A percentile compares a stretch with the other conserved stretches of the same genome.
Evolutionary conservation across 257 asterid species (phyloP).

Genomic region (Solanum lycopersicoides): DNA sequence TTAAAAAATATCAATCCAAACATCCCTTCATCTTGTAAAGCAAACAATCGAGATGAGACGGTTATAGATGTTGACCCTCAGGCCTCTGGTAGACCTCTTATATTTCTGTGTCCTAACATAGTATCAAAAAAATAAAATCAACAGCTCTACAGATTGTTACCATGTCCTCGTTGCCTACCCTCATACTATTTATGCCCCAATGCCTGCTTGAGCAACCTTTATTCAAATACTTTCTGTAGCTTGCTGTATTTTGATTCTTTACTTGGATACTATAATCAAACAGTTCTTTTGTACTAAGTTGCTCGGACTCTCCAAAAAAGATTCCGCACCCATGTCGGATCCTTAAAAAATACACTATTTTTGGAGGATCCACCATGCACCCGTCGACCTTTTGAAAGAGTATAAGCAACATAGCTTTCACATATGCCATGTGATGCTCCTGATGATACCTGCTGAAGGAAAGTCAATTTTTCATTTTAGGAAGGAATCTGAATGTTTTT

Average conservation of each 20-base stretch:
- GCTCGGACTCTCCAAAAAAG: too few species aligned
- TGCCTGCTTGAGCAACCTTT: background rate
- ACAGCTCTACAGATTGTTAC: background rate
- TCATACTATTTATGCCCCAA: background rate
- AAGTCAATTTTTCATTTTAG: background rate
- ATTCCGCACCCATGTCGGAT: too few species aligned
- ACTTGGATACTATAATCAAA: background rate
- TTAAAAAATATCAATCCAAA: background rate
- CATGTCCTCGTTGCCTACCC: background rate
- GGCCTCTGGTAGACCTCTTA: background rate
- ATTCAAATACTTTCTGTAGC: background rate
- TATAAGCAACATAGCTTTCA: background rate
- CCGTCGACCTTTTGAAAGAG: too few species aligned
- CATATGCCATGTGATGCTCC: background rate
- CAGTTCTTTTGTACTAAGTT: background rate
- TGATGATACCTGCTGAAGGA: background rate
- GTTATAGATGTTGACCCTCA: background rate
- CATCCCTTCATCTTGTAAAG: background rate
- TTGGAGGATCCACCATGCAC: too few species aligned
- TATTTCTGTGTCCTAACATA: background rate
- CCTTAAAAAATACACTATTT: too few species aligned
- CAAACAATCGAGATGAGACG: background rate
- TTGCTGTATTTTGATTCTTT: background rate
- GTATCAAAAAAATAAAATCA: background rate
- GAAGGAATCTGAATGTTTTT: background rate